Evolutionary conservation across 345 rosid species (phyloP), one percentile per base, ranked within the genome.

Genomic region (Arabis alpina): DNA sequence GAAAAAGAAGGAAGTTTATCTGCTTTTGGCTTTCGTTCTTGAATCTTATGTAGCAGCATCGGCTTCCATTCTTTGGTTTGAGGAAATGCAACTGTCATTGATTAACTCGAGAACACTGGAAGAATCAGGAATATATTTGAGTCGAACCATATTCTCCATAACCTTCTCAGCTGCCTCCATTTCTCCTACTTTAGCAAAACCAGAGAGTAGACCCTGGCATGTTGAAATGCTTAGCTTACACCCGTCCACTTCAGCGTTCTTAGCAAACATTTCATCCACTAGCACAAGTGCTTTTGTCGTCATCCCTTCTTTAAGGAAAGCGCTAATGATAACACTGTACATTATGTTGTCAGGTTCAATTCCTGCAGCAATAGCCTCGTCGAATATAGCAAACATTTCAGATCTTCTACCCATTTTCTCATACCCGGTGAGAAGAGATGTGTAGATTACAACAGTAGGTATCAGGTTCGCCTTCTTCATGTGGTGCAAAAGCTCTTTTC

Each of bases 291-390:
- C 75, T 77, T 83, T 81, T 40, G 51, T 71, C 77, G 76, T 8
- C 77, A 80, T 74, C 61, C 85, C 91, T 81, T 84, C 91, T 73
- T 83, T 66, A 65, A 79, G 65, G 75, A 75, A 67, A 66, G 85
- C 85, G 76, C 76, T 74, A 42, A 81, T 71, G 64, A 92, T 79
- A 61, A 87, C 66, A 58, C 67, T 58, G 66, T 84, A 88, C 74
- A 78, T 80, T 58, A 80, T 42, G 77, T 67, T 85, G 80, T 92
- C 94, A 7, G 92, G 92, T 75, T 86, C 83, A 43, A 92, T 79
- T 39, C 81, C 87, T 41, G 65, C 78, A 11, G 78, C 79, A 64
- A 85, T 70, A 73, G 88, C 89, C 70, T 84, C 88, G 63, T 86
- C 84, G 42, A 86, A 86, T 64, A 82, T 77, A 67, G 79, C 32